Evolutionary conservation across 257 asterid species (phyloP).

Genomic region (Solanum arcanum): DNA sequence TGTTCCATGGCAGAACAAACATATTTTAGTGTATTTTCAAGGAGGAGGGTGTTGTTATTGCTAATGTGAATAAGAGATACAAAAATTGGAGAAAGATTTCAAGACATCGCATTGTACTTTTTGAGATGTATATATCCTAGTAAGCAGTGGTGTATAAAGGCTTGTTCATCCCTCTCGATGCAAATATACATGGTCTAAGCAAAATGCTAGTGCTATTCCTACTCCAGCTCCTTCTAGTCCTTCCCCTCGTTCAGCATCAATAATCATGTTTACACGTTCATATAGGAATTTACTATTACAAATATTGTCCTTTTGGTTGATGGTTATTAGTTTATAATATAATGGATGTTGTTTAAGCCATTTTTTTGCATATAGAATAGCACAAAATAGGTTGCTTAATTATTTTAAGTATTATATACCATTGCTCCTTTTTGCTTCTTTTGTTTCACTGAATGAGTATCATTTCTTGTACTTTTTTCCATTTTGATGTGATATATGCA

Average conservation of each 20-base stretch:
- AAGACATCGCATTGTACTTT: too few species aligned
- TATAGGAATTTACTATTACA: constrained; percentile 5
- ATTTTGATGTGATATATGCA: background rate
- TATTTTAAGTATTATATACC: too few species aligned
- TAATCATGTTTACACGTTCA: constrained; percentile 1
- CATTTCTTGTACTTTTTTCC: background rate
- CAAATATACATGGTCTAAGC: constrained; percentile 46
- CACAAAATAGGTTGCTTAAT: background rate
- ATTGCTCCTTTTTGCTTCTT: background rate
- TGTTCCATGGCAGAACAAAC: too few species aligned
- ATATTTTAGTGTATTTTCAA: too few species aligned
- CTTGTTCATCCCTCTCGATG: constrained; percentile 73
- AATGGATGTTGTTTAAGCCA: background rate
- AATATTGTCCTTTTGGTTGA: constrained; percentile 11
- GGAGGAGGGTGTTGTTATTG: too few species aligned
- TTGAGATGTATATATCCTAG: constrained; percentile 43
- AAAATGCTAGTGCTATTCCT: constrained; percentile 8
- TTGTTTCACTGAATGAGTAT: background rate
- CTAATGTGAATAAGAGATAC: too few species aligned
- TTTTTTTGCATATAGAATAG: background rate
- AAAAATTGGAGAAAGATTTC: too few species aligned
- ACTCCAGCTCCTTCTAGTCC: constrained; percentile 25
- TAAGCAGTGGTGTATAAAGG: constrained; percentile 73
- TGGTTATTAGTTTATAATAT: too few species aligned
- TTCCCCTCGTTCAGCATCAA: constrained; percentile 38